Evolutionary conservation across 208 protist genomes (phyloP).

Genomic region (Trypanosoma platydactyli): DNA sequence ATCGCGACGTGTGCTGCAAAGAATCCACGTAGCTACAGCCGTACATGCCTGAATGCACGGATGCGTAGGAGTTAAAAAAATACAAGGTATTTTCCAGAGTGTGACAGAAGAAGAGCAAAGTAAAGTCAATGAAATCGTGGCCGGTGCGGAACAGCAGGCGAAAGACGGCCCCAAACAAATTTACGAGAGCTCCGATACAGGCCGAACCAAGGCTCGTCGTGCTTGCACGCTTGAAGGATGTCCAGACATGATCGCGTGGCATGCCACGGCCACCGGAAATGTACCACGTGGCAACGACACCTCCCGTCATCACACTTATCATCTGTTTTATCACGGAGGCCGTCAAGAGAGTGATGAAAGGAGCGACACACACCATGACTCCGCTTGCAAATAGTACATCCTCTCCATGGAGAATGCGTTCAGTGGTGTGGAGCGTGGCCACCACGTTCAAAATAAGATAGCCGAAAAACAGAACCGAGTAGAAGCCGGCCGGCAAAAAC

Average conservation of each 20-base stretch:
- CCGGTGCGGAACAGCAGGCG: conserved; percentile 12
- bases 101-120: conserved; percentile 51
- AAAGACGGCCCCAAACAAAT: conserved; percentile 41
- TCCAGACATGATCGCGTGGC: conserved; percentile 48
- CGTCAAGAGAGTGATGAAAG: conserved; percentile 69
- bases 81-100: conserved; percentile 60
- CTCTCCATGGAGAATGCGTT: conserved; percentile 4
- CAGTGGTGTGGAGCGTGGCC: conserved; percentile 30
- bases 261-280: conserved; percentile 66
- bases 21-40: conserved; percentile 82
- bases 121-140: conserved; percentile 48
- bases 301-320: conserved; percentile 71
- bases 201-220: conserved; percentile 87
- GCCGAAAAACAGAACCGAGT: conserved; percentile 29
- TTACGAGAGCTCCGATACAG: conserved; percentile 86
- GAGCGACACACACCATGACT: conserved; percentile 19
- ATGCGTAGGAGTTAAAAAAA: conserved; percentile 91
- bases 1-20: conserved; percentile 61
- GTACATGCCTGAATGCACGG: conserved; percentile 89
- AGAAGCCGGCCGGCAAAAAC: conserved; percentile 35
- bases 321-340: conserved; percentile 58
- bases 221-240: conserved; percentile 62
- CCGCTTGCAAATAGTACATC: not conserved
- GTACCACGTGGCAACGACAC: conserved; percentile 87
- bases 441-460: conserved; percentile 31